Evolutionary conservation across 73 alveolate genomes (phyloP).

Genomic region (Stentor roeselii): DNA sequence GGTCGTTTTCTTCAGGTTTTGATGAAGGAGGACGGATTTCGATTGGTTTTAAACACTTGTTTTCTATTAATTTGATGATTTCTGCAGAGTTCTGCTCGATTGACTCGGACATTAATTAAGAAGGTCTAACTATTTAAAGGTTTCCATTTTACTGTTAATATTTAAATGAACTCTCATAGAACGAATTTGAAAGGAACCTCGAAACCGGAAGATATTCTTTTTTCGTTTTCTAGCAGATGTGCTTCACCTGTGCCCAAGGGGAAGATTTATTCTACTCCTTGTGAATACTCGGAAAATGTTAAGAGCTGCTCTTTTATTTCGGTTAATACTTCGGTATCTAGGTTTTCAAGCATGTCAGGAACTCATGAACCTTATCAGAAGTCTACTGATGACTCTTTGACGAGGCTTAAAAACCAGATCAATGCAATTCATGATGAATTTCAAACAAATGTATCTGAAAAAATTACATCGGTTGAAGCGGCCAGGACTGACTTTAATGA

Average conservation of each 20-base stretch:
- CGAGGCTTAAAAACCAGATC: too few species aligned
- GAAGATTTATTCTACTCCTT: not conserved
- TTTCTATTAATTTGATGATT: not conserved
- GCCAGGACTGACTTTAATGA: not conserved
- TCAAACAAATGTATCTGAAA: not conserved
- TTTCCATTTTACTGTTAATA: not conserved
- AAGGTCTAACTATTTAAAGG: not conserved
- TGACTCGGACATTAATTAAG: not conserved
- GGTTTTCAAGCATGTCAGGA: not conserved
- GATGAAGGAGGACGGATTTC: not conserved
- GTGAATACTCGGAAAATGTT: not conserved
- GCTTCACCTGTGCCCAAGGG: not conserved
- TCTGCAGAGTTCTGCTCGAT: not conserved
- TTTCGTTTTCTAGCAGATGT: not conserved
- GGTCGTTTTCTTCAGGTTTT: not conserved
- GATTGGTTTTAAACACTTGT: slow-evolving; percentile 4
- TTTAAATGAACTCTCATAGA: not conserved
- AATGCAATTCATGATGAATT: not conserved
- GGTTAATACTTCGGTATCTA: not conserved
- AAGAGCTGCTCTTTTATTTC: not conserved
- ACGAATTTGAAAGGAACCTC: not conserved
- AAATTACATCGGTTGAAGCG: not conserved
- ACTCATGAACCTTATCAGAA: not conserved
- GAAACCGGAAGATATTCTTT: not conserved
- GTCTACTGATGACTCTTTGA: not conserved